These are phyloP conservation scores for Jaapia argillacea DNA, from an alignment of 768 basidiomycete genomes.

Conservation along the genomic window DNA sequence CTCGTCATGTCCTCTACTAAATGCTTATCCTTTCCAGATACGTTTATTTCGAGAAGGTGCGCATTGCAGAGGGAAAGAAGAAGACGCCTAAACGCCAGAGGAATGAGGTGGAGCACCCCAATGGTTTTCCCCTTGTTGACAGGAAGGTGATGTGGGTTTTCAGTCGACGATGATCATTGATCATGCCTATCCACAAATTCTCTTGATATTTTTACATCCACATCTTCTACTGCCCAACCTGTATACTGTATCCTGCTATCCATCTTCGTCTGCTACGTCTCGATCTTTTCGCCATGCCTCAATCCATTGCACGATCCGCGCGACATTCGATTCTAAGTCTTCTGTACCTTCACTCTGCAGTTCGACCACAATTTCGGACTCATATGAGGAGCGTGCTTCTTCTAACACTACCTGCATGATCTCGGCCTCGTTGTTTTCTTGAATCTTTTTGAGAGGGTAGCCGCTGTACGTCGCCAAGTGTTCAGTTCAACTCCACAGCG, in stretches of 20 bases:
- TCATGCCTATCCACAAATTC: too few relatives aligned
- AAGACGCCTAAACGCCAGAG: constrained; percentile 28
- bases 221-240: background rate
- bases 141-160: constrained; percentile 10
- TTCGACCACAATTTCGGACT: constrained; percentile 79
- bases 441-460: constrained; percentile 87
- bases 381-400: constrained; percentile 83
- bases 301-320: constrained; percentile 84
- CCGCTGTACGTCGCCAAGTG: constrained; percentile 34
- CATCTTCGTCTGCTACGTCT: constrained; percentile 5
- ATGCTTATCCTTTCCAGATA: constrained; percentile 19
- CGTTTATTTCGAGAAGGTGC: constrained; percentile 37
- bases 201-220: background rate
- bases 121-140: constrained; percentile 21
- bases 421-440: constrained; percentile 97
- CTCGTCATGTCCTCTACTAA: background rate
- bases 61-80: constrained; percentile 37
- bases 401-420: constrained; percentile 91
- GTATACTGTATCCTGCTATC: constrained; percentile 6
- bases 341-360: constrained; percentile 66
- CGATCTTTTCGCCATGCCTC: constrained; percentile 47
- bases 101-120: constrained; percentile 21
- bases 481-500: background rate
- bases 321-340: constrained; percentile 83
- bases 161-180: background rate